These are phyloP conservation scores for Sugiyamaella valdiviana DNA, from an alignment of 805 yeast species.

Conservation along the genomic window DNA sequence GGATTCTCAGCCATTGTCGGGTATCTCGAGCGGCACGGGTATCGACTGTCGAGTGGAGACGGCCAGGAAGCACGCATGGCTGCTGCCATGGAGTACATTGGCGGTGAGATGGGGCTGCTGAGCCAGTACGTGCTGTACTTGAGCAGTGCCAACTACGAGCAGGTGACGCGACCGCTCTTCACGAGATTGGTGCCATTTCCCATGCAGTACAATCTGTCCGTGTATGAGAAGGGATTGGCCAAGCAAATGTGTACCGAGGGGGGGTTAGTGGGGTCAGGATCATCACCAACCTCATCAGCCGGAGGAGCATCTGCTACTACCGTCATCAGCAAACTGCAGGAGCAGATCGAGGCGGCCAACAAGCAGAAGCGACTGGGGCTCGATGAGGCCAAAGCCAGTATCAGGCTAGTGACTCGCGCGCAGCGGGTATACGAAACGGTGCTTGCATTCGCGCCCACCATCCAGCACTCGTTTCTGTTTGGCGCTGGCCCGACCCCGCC, in stretches of 20 bases:
- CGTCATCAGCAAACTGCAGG: slow-evolving; percentile 23
- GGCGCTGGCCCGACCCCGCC: slow-evolving; percentile 6
- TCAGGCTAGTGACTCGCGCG: slow-evolving; percentile 9
- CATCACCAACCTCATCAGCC: background rate
- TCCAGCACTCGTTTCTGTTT: background rate
- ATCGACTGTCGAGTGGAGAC: slow-evolving; percentile 10
- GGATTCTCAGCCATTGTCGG: slow-evolving; percentile 26
- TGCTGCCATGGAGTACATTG: slow-evolving; percentile 17
- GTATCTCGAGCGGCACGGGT: slow-evolving; percentile 15
- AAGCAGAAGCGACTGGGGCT: slow-evolving; percentile 1
- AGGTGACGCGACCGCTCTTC: slow-evolving; percentile 29
- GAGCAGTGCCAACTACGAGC: slow-evolving; percentile 26
- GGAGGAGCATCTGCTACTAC: slow-evolving; percentile 7
- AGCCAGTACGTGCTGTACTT: slow-evolving; percentile 22
- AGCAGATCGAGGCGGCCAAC: slow-evolving; percentile 24
- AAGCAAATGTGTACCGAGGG: slow-evolving; percentile 10
- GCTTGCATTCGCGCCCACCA: background rate
- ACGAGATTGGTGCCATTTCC: slow-evolving; percentile 30
- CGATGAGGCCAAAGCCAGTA: slow-evolving; percentile 12
- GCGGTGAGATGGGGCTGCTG: slow-evolving; percentile 18
- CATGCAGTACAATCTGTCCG: slow-evolving; percentile 32
- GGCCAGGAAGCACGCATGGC: slow-evolving; percentile 11
- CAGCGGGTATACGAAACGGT: slow-evolving; percentile 6
- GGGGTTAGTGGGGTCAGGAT: slow-evolving; percentile 10
- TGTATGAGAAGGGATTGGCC: slow-evolving; percentile 25